phyloP scores from a whole-genome alignment of 1,139 yeast genomes.

The Saccharomyces hybrid region DNA sequence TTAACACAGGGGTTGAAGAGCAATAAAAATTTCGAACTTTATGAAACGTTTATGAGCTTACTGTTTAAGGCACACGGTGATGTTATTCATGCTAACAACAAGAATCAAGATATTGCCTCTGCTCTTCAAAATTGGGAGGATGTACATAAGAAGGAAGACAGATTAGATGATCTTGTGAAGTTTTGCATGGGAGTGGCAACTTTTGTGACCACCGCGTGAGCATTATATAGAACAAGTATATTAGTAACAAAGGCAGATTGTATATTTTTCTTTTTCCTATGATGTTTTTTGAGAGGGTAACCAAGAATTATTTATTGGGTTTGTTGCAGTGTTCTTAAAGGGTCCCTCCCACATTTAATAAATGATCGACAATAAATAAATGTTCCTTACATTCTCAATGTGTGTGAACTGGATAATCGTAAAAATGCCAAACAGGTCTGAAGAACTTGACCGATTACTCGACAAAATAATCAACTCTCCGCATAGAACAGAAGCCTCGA shows the following conservation, averaged over 20 bases:
- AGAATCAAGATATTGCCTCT: constrained; percentile 35
- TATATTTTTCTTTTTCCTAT: neutral
- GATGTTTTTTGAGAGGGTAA: neutral
- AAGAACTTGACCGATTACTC: constrained; percentile 17
- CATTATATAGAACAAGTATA: neutral
- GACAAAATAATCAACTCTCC: constrained; percentile 17
- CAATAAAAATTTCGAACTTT: constrained; percentile 44
- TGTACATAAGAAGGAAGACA: constrained; percentile 40
- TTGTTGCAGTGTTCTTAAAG: neutral
- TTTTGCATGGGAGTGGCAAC: constrained; percentile 78
- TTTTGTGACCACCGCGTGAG: constrained; percentile 37
- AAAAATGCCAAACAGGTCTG: constrained; percentile 2
- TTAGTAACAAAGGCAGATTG: neutral
- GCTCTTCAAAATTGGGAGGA: constrained; percentile 46
- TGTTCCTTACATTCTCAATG: neutral
- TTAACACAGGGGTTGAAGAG: constrained; percentile 48
- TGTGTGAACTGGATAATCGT: neutral
- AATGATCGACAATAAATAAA: neutral
- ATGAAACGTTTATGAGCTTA: constrained; percentile 67
- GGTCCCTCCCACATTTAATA: neutral
- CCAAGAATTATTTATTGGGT: neutral
- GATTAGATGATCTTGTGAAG: constrained; percentile 62
- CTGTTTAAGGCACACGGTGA: constrained; percentile 78
- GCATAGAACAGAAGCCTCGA: constrained; percentile 19
- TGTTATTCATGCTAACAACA: constrained; percentile 46